Conservation (phyloP, 2,329 filamentous ascomycete genomes). For the Canariomyces notabilis region DNA sequence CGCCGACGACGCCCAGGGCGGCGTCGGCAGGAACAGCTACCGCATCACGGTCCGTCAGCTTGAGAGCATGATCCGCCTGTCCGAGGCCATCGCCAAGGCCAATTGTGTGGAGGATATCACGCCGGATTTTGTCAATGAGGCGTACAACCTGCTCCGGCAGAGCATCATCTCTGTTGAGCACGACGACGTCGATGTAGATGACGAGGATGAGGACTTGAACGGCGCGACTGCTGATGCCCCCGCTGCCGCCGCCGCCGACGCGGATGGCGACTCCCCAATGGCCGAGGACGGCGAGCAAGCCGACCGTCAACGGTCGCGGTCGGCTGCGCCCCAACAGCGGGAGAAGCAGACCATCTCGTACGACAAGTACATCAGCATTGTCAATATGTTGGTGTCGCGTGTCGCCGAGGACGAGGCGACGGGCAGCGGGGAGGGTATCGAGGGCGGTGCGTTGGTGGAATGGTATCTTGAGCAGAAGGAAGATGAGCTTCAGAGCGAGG, state of each 20-base stretch:
- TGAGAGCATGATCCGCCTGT: constrained; percentile 90
- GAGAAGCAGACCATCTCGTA: constrained; percentile 86
- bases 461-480: constrained; percentile 96
- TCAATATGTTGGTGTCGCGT: constrained; percentile 77
- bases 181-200: constrained; percentile 92
- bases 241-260: constrained; percentile 43
- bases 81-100: constrained; percentile 96
- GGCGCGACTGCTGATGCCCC: constrained; percentile 47
- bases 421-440: constrained; percentile 72
- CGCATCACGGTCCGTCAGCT: constrained; percentile 95
- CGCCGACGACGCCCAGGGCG: constrained; percentile 88
- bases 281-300: constrained; percentile 6
- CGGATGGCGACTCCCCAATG: constrained; percentile 39
- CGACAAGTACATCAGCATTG: constrained; percentile 88
- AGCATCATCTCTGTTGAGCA: constrained; percentile 98
- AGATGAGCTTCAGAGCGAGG: constrained; percentile 71
- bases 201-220: constrained; percentile 59
- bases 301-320: neutral
- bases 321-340: constrained; percentile 24
- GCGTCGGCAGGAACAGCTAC: constrained; percentile 91
- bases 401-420: constrained; percentile 76
- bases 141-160: constrained; percentile 83
- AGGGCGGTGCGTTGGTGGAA: constrained; percentile 71
- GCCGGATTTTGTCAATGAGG: constrained; percentile 81
- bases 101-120: constrained; percentile 92